Percentiles rank a stretch among this genome's conserved stretches.
Conservation (phyloP, 2,329 filamentous ascomycete genomes). For the Aaosphaeria pasadenensis region DNA sequence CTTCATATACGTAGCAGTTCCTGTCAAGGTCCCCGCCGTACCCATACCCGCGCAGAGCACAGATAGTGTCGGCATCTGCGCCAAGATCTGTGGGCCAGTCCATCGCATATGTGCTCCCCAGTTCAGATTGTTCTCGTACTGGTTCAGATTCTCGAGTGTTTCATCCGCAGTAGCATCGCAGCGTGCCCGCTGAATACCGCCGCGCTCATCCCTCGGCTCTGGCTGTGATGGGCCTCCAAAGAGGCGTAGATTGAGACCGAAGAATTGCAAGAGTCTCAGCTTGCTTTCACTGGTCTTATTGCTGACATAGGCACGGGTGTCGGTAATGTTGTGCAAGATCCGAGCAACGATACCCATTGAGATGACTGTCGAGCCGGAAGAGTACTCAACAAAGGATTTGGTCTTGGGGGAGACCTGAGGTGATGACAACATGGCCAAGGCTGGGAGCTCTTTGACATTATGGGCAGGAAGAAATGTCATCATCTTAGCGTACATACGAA, state of each 20-base stretch:
- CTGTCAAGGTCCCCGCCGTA: not conserved
- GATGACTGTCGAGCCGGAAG: not conserved
- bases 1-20: not conserved
- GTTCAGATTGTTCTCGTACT: not conserved
- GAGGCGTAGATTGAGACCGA: not conserved
- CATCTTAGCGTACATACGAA: not conserved
- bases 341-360: not conserved
- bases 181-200: not conserved
- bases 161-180: not conserved
- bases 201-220: not conserved
- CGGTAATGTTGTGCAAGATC: not conserved
- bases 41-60: not conserved
- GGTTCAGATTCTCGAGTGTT: not conserved
- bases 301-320: not conserved
- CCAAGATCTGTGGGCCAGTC: not conserved
- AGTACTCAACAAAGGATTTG: not conserved
- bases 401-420: not conserved
- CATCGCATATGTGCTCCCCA: not conserved
- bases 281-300: not conserved
- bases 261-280: not conserved
- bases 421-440: not conserved
- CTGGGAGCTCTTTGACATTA: not conserved
- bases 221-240: not conserved
- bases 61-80: not conserved
- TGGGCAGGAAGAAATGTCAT: not conserved